Base-by-base conservation (phyloP, 495 filamentous ascomycete genomes). In the Cercophora newfieldiana region DNA sequence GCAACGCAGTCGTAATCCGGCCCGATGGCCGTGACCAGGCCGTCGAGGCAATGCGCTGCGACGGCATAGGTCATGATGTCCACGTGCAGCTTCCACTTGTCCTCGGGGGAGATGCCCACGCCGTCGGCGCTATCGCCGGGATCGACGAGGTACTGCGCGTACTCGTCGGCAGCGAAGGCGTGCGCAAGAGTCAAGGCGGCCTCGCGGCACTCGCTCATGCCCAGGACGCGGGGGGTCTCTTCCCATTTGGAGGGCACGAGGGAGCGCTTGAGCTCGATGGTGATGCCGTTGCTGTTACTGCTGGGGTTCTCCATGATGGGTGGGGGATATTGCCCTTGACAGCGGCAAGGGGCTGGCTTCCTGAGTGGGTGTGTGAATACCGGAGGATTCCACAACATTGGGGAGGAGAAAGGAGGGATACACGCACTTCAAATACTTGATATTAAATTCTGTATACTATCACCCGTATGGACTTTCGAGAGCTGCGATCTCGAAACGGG, bases 1-100 rank as follows among this genome's bases (percentile, higher is more conserved):
- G 89, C 90, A 61, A 93, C 88, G 63, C 83, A 85, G 71, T 90
- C 91, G 74, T 88, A 91, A 68, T 92, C 83, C 51, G 87, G 84
- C 2, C 91, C 91, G 70, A 89, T 85, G 22, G 87, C 87, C 24
- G 89, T 88, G 48, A 88, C 91, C 50, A 92, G 68, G 22, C 91
- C 91, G 59, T 86, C 88, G 63, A 90, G 80, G 73, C 83, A 85
- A 72, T 92, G 90, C 59, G 90, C 87, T 31, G 89, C 86, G 37
- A 88, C 87, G 66, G 91, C 81, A 77, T 91, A 91, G 57, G 88
- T 86, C 72, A 92, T 82, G 66, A 92, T 90, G 68, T 87, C 82
- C 54, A 89, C 79, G 72, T 94, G 91, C 33, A 94, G 81, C 68
- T 85, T 82, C 87, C 89, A 93, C 72, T 89, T 89, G 72, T 86